Evolutionary conservation across 2,329 filamentous ascomycete species (phyloP).

Genomic region (Emericellopsis atlantica): DNA sequence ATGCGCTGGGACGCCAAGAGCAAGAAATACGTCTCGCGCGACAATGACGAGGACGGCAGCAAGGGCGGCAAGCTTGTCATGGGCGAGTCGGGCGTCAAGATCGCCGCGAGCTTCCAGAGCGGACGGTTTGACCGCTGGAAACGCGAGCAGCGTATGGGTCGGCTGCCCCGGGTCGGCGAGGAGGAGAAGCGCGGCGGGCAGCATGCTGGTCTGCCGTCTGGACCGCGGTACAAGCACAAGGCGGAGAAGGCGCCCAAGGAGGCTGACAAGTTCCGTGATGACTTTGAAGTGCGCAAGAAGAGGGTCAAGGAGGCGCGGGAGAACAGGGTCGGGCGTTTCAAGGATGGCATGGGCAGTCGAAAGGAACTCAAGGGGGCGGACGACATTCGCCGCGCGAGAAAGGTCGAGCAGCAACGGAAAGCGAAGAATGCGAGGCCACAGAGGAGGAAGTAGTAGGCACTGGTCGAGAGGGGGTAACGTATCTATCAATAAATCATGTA

Average conservation of each 20-base stretch:
- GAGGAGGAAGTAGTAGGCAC: slow-evolving; percentile 33
- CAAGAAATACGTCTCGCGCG: slow-evolving; percentile 84
- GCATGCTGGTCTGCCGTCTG: slow-evolving; percentile 8
- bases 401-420: slow-evolving; percentile 60
- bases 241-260: slow-evolving; percentile 81
- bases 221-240: slow-evolving; percentile 66
- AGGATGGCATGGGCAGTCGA: slow-evolving; percentile 59
- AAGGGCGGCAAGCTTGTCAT: slow-evolving; percentile 60
- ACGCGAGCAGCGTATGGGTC: slow-evolving; percentile 68
- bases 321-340: slow-evolving; percentile 64
- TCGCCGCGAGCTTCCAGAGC: slow-evolving; percentile 84
- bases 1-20: slow-evolving; percentile 97
- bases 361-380: slow-evolving; percentile 69
- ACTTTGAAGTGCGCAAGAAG: slow-evolving; percentile 86
- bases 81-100: slow-evolving; percentile 91
- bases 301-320: slow-evolving; percentile 77
- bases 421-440: slow-evolving; percentile 82
- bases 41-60: slow-evolving; percentile 90
- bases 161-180: slow-evolving; percentile 74
- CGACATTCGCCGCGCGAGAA: slow-evolving; percentile 75
- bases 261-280: slow-evolving; percentile 82
- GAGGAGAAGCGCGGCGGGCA: slow-evolving; percentile 38
- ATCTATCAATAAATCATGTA: no score
- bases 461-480: no score
- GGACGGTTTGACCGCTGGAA: slow-evolving; percentile 92